These are phyloP conservation scores for Saccharomycopsis phalli DNA, from an alignment of 1,139 yeast species.

Conservation along the genomic window DNA sequence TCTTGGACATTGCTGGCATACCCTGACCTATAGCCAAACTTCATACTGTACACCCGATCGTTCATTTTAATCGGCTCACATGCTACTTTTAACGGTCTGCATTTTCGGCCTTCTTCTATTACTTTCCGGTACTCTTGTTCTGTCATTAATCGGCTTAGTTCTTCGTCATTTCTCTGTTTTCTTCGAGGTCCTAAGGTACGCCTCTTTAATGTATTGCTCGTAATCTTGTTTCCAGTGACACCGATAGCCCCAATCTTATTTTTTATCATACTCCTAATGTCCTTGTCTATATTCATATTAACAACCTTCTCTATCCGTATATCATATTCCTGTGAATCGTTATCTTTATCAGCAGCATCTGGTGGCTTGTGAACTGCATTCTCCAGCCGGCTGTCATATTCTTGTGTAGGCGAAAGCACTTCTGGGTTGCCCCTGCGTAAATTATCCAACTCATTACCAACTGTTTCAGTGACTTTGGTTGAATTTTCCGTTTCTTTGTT, in stretches of 20 bases:
- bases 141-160: slow-evolving; percentile 1
- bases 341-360: neutral
- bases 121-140: neutral
- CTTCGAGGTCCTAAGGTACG: slow-evolving; percentile 14
- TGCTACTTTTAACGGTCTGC: no score
- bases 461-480: no score
- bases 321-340: slow-evolving; percentile 3
- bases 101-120: no score
- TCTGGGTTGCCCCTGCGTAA: no score
- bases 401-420: no score
- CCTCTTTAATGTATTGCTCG: slow-evolving; percentile 16
- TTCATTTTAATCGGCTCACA: no score
- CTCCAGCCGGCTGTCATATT: no score
- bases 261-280: slow-evolving; percentile 19
- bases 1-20: no score
- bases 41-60: slow-evolving; percentile 10
- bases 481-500: no score
- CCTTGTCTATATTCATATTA: slow-evolving; percentile 12
- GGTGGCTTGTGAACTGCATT: no score
- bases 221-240: slow-evolving; percentile 14
- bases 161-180: slow-evolving; percentile 7
- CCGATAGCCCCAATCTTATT: slow-evolving; percentile 18
- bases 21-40: slow-evolving; percentile 8
- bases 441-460: no score
- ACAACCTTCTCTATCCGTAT: slow-evolving; percentile 18